Base-by-base conservation (phyloP, 352 stramenopile genomes). In the Phytopythium mirpurense region DNA sequence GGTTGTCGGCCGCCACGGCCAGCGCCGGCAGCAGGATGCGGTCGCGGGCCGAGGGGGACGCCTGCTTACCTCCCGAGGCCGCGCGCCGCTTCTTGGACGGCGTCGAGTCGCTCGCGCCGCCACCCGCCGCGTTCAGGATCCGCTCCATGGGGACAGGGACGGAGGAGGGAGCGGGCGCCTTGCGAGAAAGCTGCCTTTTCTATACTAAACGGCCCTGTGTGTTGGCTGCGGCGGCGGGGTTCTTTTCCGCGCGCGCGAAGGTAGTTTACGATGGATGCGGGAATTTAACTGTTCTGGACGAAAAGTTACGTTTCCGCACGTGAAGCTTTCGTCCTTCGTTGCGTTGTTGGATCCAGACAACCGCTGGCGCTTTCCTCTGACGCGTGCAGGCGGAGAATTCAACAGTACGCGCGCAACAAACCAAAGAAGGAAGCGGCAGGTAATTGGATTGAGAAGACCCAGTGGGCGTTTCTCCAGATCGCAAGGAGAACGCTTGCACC, bases 61-160 rank as follows among this genome's bases (percentile, higher is more conserved):
- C 8, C 35, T 38, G 44, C 48, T 53, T 47, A 36, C 59, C 54
- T 35, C 44, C 45, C 7, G 29, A 51, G 6, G 59, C 51, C 12
- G 63, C 66, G 58, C 59, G 65, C 46, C 72, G 72, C 61, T 81
- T 81, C 64, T 88, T 88, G 24, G 64, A 73, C 24, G 77, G 72
- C 27, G 72, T 78, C 34, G 68, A 35, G 65, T 80, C 59, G 44
- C 26, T 38, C 16, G 44, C 36, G 36, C 36, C 36, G 36, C 19
- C 48, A 35, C 36, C 48, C 34, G 34, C 35, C 48, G 48, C 48
- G 48, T 54, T 54, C 19, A 54, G 48, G 34, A 54, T 43, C 12
- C 48, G 48, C 48, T 54, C 48, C 48, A 54, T 54, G 29, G 27
- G 18, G 7, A 19, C 19, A 12, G 16, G 31, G 23, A 21, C 9